Conservation (phyloP, 768 basidiomycete genomes). For the Tricholoma flavovirens region DNA sequence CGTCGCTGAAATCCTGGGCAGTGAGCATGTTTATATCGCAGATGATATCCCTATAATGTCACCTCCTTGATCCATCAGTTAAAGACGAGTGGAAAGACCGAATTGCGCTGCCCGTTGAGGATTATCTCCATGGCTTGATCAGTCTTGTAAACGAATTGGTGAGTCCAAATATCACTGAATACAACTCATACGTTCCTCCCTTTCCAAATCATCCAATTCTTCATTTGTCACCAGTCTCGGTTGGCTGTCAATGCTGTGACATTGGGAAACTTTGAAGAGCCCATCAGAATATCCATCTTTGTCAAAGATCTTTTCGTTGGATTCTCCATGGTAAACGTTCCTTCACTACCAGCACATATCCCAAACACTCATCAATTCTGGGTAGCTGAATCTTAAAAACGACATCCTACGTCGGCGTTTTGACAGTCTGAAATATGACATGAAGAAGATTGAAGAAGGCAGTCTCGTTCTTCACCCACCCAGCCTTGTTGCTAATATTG, state of each 20-base stretch:
- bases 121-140: slow-evolving; percentile 79
- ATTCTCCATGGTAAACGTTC: slow-evolving; percentile 65
- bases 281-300: slow-evolving; percentile 69
- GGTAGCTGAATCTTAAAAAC: slow-evolving; percentile 76
- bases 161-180: slow-evolving; percentile 16
- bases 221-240: slow-evolving; percentile 47
- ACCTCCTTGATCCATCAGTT: slow-evolving; percentile 47
- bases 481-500: neutral
- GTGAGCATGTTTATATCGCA: slow-evolving; percentile 37
- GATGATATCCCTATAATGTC: neutral
- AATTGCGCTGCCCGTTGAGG: slow-evolving; percentile 60
- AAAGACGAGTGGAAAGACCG: slow-evolving; percentile 65
- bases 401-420: slow-evolving; percentile 70
- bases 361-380: neutral
- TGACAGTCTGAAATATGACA: slow-evolving; percentile 80
- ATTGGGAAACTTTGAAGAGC: slow-evolving; percentile 73
- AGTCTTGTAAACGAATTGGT: slow-evolving; percentile 78
- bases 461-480: neutral
- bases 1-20: slow-evolving; percentile 53
- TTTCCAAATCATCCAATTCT: neutral
- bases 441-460: slow-evolving; percentile 90
- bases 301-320: slow-evolving; percentile 81
- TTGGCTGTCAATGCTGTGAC: slow-evolving; percentile 81
- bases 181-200: neutral
- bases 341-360: neutral